These are phyloP conservation scores for Cadophora malorum DNA, from an alignment of 2,329 filamentous ascomycete species.

Conservation along the genomic window DNA sequence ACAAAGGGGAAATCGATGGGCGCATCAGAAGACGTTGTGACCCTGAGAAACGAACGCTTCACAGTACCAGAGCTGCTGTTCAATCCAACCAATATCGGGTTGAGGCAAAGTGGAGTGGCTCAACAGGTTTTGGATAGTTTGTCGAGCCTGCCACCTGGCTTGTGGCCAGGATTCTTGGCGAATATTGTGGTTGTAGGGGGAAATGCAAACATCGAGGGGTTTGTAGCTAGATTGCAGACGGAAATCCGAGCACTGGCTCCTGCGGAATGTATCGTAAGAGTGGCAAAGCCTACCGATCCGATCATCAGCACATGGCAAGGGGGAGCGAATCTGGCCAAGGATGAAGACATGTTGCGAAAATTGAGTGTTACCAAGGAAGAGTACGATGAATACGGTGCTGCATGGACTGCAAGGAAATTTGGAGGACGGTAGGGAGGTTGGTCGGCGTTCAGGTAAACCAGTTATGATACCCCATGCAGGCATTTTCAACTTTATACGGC, in stretches of 20 bases:
- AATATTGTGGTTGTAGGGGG: constrained; percentile 92
- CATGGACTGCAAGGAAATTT: constrained; percentile 78
- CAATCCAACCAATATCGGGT: constrained; percentile 82
- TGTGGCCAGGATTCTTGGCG: constrained; percentile 83
- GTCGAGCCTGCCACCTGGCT: constrained; percentile 74
- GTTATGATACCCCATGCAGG: neutral
- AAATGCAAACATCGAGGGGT: constrained; percentile 79
- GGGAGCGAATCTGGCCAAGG: constrained; percentile 76
- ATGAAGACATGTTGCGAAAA: constrained; percentile 66
- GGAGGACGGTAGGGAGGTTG: constrained; percentile 43
- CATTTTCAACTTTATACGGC: too few species aligned
- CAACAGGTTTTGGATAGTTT: constrained; percentile 85
- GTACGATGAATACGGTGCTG: constrained; percentile 84
- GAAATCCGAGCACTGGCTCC: constrained; percentile 76
- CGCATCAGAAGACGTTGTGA: constrained; percentile 77
- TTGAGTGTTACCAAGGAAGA: constrained; percentile 84
- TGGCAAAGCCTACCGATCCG: constrained; percentile 74
- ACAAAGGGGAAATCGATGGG: constrained; percentile 51
- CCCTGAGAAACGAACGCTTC: constrained; percentile 91
- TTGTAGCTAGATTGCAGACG: constrained; percentile 77
- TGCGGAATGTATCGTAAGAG: constrained; percentile 78
- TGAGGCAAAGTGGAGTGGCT: constrained; percentile 81
- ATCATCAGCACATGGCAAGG: constrained; percentile 85
- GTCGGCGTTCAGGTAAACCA: neutral
- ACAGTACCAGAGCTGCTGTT: constrained; percentile 89